These are phyloP conservation scores for Nadsonia commutata DNA, from an alignment of 1,139 yeast genomes.

Conservation along the genomic window DNA sequence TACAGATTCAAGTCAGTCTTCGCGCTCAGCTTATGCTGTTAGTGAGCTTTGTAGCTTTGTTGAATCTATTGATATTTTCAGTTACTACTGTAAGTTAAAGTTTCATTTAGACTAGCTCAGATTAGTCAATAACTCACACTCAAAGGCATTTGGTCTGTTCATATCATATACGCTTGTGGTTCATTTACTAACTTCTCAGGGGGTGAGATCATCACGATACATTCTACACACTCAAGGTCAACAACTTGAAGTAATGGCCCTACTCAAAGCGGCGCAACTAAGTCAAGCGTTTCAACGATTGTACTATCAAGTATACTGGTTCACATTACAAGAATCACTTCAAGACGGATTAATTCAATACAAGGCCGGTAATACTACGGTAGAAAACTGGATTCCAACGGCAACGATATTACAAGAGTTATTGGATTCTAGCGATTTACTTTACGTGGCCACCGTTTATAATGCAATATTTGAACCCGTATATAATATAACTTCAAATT, in stretches of 20 bases:
- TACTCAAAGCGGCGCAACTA: constrained; percentile 66
- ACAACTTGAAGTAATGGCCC: constrained; percentile 61
- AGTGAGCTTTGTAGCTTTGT: constrained; percentile 60
- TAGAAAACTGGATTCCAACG: constrained; percentile 32
- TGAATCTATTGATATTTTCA: constrained; percentile 64
- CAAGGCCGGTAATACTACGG: constrained; percentile 56
- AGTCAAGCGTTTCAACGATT: constrained; percentile 48
- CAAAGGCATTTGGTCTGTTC: neutral
- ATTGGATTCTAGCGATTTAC: constrained; percentile 36
- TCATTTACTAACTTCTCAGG: constrained; percentile 26
- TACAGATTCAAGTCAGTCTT: constrained; percentile 21
- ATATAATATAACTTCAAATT: constrained; percentile 16
- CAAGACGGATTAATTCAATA: constrained; percentile 45
- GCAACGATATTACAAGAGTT: constrained; percentile 32
- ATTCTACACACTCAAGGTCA: constrained; percentile 52
- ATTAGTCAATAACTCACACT: constrained; percentile 7
- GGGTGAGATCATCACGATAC: constrained; percentile 58
- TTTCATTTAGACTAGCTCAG: constrained; percentile 8
- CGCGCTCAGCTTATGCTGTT: constrained; percentile 63
- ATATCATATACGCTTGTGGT: neutral
- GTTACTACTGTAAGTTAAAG: constrained; percentile 36
- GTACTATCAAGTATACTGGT: constrained; percentile 56
- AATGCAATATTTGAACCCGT: constrained; percentile 33
- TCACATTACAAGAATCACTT: constrained; percentile 48
- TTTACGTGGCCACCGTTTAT: constrained; percentile 56